These are phyloP conservation scores for Basipetospora chlamydospora DNA, from an alignment of 2,329 filamentous ascomycete species.

Conservation along the genomic window DNA sequence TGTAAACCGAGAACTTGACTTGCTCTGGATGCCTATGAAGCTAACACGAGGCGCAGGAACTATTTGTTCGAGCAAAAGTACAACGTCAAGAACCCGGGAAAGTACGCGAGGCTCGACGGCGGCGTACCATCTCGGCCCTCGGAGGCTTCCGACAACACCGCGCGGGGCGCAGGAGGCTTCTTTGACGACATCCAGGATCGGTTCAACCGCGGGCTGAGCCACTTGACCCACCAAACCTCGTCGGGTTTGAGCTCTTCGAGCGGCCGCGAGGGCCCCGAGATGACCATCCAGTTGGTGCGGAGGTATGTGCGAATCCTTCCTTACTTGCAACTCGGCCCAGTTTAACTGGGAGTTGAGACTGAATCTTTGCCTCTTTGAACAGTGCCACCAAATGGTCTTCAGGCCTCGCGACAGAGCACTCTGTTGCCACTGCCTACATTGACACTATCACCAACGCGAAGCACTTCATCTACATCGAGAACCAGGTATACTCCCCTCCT, in stretches of 20 bases:
- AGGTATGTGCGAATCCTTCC: conserved; percentile 20
- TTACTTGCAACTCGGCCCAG: neutral
- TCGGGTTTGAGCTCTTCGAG: conserved; percentile 7
- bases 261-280: conserved; percentile 5
- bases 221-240: conserved; percentile 1
- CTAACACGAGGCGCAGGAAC: conserved; percentile 36
- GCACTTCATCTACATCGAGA: conserved; percentile 70
- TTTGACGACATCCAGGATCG: conserved; percentile 2
- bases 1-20: too few species aligned
- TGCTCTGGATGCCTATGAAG: too few species aligned
- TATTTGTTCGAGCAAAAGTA: conserved; percentile 83
- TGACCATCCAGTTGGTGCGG: conserved; percentile 33
- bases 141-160: neutral
- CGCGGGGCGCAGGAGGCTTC: neutral
- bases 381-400: conserved; percentile 38
- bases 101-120: conserved; percentile 22
- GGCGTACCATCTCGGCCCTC: too few species aligned
- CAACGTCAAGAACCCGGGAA: conserved; percentile 30
- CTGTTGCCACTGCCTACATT: conserved; percentile 75
- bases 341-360: neutral
- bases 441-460: conserved; percentile 52
- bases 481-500: conserved; percentile 31
- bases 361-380: conserved; percentile 1
- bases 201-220: conserved; percentile 3
- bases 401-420: conserved; percentile 47